phyloP scores from a whole-genome alignment of 768 basidiomycete species.

The Xanthoconium purpureum region DNA sequence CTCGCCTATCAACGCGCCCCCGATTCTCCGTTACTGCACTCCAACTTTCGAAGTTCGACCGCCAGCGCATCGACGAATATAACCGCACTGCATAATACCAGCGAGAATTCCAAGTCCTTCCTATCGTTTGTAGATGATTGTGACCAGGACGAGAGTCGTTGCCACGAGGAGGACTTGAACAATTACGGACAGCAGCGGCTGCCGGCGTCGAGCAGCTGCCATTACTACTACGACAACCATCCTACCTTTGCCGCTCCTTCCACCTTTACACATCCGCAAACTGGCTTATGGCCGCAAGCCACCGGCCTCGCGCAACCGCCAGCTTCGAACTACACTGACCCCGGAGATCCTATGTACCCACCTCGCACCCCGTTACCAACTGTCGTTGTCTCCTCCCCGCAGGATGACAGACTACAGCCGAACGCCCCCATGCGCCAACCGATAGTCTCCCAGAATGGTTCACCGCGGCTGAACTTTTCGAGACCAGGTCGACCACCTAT shows the following conservation, averaged over 20 bases:
- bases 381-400: constrained; percentile 53
- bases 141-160: constrained; percentile 31
- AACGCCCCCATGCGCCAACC: constrained; percentile 36
- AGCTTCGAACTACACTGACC: constrained; percentile 2
- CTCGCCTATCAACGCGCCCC: constrained; percentile 23
- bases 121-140: constrained; percentile 29
- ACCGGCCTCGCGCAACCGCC: constrained; percentile 6
- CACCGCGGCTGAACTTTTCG: constrained; percentile 57
- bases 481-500: constrained; percentile 52
- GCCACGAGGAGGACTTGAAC: constrained; percentile 38
- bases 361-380: constrained; percentile 40
- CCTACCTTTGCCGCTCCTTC: neutral
- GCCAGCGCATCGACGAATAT: constrained; percentile 33
- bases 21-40: constrained; percentile 48
- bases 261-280: neutral
- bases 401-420: constrained; percentile 26
- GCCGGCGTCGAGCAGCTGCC: neutral
- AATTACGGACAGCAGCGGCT: constrained; percentile 31
- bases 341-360: constrained; percentile 15
- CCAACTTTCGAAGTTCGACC: constrained; percentile 43
- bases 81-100: constrained; percentile 7
- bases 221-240: neutral
- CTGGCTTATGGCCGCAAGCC: constrained; percentile 19
- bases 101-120: constrained; percentile 25
- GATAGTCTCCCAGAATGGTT: constrained; percentile 31